phyloP scores from a whole-genome alignment of 805 yeast genomes.

The Candida chauliodis region DNA sequence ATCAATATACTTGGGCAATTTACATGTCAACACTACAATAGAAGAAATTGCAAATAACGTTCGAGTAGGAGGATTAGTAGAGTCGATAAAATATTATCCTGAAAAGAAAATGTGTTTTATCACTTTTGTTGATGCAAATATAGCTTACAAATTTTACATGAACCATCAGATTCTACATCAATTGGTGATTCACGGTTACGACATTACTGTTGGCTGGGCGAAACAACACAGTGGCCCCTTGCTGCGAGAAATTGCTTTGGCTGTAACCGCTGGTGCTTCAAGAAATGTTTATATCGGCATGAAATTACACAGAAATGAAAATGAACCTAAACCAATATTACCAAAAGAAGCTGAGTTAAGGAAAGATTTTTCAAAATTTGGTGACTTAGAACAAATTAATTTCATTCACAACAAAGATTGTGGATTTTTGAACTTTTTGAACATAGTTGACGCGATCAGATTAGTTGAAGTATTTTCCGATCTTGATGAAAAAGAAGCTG shows the following conservation, averaged over 20 bases:
- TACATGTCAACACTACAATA: conserved; percentile 59
- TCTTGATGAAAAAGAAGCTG: conserved; percentile 26
- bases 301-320: conserved; percentile 27
- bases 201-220: conserved; percentile 69
- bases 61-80: conserved; percentile 71
- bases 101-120: conserved; percentile 62
- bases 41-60: conserved; percentile 76
- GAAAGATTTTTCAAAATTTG: conserved; percentile 59
- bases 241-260: conserved; percentile 50
- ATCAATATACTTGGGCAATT: conserved; percentile 65
- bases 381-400: conserved; percentile 74
- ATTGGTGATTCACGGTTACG: conserved; percentile 57
- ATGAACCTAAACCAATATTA: conserved; percentile 17
- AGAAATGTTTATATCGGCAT: conserved; percentile 75
- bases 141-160: conserved; percentile 66
- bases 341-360: conserved; percentile 49
- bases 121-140: conserved; percentile 60
- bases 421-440: conserved; percentile 70
- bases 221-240: conserved; percentile 63
- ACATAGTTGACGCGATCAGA: conserved; percentile 59
- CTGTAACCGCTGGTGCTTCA: conserved; percentile 71
- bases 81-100: conserved; percentile 49
- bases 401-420: conserved; percentile 66
- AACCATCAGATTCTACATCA: conserved; percentile 55
- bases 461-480: conserved; percentile 56